Base-by-base conservation (phyloP, 2,329 filamentous ascomycete genomes). In the Verticillium longisporum region DNA sequence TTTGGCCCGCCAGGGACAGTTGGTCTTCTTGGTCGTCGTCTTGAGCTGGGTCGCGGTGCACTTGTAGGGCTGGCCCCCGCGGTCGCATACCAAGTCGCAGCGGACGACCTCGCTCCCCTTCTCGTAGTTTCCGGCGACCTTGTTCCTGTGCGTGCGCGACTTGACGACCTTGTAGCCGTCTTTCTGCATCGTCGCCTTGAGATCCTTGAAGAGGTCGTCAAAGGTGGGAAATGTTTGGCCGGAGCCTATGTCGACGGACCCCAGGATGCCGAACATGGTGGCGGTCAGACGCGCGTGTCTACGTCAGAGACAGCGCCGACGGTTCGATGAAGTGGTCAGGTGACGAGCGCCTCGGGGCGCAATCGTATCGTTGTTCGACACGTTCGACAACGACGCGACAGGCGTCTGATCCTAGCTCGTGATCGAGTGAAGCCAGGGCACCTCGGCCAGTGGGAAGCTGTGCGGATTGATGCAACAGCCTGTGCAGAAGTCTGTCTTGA, bases 161-260 rank as follows among this genome's bases (percentile, higher is more conserved):
- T 78, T 78, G 70, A 79, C 77, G 60, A 79, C 74, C 64, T 78
- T 78, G 73, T 78, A 79, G 62, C 77, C 77, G 61, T 78, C 73
- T 65, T 76, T 77, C 61, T 75, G 70, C 71, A 78, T 78, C 37
- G 73, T 74, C 58, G 70, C 69, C 62, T 73, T 77, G 45, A 79
- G 69, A 38, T 76, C 70, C 53, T 69, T 69, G 63, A 78, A 76
- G 26, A 79, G 70, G 14, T 78, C 75, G 15, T 78, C 76, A 63
- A 75, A 78, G n/a, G 73, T 71, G 59, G 66, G 66, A 63, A 72
- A 79, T 60, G 69, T 68, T 63, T 73, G 68, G 74, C 63, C 61
- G 33, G 57, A 60, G 61, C 57, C 61, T 34, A 74, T 69, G 14
- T 73, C 68, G 59, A 76, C 72, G 54, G 76, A 71, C 63, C 75